phyloP scores from a whole-genome alignment of 805 yeast genomes.

The Cyberlindnera maritima region DNA sequence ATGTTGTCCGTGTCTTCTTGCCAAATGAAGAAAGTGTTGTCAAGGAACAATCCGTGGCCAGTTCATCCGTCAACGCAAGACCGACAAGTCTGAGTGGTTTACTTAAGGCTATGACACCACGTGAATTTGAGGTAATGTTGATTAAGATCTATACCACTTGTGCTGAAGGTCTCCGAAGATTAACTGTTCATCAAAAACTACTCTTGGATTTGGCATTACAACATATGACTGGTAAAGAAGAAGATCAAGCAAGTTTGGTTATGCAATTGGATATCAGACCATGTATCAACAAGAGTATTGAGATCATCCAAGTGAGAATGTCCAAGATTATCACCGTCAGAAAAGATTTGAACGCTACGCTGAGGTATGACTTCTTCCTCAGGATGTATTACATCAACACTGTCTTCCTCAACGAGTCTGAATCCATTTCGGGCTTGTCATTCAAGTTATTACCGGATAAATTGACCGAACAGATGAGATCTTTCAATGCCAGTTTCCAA shows the following conservation, averaged over 20 bases:
- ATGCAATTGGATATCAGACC: constrained; percentile 64
- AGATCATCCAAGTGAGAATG: constrained; percentile 69
- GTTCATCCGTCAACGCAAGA: constrained; percentile 1
- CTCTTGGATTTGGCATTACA: constrained; percentile 68
- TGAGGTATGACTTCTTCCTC: constrained; percentile 60
- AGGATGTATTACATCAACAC: constrained; percentile 63
- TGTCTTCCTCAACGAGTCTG: constrained; percentile 78
- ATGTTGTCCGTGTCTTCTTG: constrained; percentile 60
- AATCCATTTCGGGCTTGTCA: constrained; percentile 67
- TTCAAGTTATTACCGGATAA: constrained; percentile 60
- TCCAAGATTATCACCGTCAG: constrained; percentile 77
- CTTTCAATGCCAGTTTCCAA: constrained; percentile 57
- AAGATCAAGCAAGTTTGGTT: constrained; percentile 35
- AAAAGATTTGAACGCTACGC: constrained; percentile 60
- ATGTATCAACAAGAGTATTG: constrained; percentile 66
- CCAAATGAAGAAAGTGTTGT: constrained; percentile 44
- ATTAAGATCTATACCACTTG: constrained; percentile 55
- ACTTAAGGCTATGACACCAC: constrained; percentile 65
- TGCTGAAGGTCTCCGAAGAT: constrained; percentile 70
- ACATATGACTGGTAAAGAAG: constrained; percentile 30
- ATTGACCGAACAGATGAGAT: constrained; percentile 61
- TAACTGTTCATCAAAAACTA: constrained; percentile 76
- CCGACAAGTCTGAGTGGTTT: constrained; percentile 30
- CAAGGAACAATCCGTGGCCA: constrained; percentile 6
- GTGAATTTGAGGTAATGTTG: constrained; percentile 74